Conservation (phyloP, 2,329 filamentous ascomycete species). For the Fonsecaea erecta region DNA sequence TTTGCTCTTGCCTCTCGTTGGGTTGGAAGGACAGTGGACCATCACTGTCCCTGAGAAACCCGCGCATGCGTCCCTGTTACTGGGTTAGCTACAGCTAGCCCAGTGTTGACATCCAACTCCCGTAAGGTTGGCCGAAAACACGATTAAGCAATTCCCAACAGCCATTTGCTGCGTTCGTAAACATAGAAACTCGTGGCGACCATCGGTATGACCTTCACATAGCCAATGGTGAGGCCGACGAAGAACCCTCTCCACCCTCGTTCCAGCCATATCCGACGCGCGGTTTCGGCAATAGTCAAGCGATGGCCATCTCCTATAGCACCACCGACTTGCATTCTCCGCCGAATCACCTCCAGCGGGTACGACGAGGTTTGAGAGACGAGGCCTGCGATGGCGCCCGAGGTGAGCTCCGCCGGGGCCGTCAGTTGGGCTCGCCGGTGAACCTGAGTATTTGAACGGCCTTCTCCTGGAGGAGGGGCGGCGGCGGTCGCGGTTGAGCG, state of each 20-base stretch:
- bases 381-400: conserved; percentile 83
- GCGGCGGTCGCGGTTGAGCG: conserved; percentile 51
- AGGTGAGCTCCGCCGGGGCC: conserved; percentile 82
- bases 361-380: conserved; percentile 92
- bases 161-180: conserved; percentile 68
- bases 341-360: conserved; percentile 86
- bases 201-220: conserved; percentile 93
- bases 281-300: conserved; percentile 78
- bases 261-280: conserved; percentile 73
- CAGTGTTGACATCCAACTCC: background rate
- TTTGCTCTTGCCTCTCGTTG: background rate
- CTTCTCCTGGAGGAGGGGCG: conserved; percentile 40
- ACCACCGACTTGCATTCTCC: conserved; percentile 94
- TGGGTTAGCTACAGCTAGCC: background rate
- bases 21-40: background rate
- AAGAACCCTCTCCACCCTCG: conserved; percentile 82
- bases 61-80: background rate
- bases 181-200: conserved; percentile 72
- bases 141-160: conserved; percentile 62
- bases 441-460: conserved; percentile 43
- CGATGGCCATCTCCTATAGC: conserved; percentile 88
- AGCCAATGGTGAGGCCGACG: conserved; percentile 90
- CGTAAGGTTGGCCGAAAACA: background rate
- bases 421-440: conserved; percentile 71
- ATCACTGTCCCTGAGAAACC: background rate